Evolutionary conservation across 1,284 basidiomycete species (phyloP).

Genomic region (Tilletia indica): DNA sequence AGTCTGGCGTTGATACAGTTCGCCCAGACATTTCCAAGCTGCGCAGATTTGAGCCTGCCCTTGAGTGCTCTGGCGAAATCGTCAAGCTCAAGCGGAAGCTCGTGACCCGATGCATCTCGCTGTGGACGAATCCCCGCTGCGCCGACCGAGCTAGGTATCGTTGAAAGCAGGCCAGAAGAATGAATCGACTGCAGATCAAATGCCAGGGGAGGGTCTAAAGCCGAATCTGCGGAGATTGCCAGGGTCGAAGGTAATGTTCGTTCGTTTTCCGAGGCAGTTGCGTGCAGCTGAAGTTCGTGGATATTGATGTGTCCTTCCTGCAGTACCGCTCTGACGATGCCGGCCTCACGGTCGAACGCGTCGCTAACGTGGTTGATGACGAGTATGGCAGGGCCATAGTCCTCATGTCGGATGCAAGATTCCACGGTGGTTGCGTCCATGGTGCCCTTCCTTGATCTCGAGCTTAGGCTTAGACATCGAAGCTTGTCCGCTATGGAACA

Average conservation of each 20-base stretch:
- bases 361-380: conserved; percentile 47
- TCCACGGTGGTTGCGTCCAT: not conserved
- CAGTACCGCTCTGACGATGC: conserved; percentile 19
- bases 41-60: conserved; percentile 29
- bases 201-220: not conserved
- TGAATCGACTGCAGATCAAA: conserved; percentile 3
- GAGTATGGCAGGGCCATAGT: conserved; percentile 26
- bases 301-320: not conserved
- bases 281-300: conserved; percentile 5
- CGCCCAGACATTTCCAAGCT: conserved; percentile 42
- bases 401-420: not conserved
- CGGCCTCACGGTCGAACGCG: conserved; percentile 36
- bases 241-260: not conserved
- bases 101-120: conserved; percentile 5
- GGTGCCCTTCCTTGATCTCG: too few species aligned
- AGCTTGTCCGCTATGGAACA: conserved; percentile 7
- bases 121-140: not conserved
- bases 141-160: conserved; percentile 9
- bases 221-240: not conserved
- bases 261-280: too few species aligned
- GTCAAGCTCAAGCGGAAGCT: not conserved
- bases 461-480: not conserved
- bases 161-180: not conserved
- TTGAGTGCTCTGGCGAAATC: conserved; percentile 15
- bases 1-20: conserved; percentile 39